Evolutionary conservation across 805 yeast genomes (phyloP).

Genomic region (Saccharomycopsis fermentans): DNA sequence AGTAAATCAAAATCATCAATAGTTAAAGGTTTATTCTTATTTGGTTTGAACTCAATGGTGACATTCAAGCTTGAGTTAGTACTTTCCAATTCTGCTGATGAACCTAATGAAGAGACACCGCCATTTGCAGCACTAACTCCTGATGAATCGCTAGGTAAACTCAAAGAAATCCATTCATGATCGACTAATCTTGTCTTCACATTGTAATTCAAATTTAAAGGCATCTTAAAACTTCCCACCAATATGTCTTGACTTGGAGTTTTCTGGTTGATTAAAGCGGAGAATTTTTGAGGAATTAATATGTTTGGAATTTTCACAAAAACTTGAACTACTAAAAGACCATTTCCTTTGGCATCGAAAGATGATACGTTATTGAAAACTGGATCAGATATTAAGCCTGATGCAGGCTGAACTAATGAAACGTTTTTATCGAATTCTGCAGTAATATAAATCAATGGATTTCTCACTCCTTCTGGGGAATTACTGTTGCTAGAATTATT

Average conservation of each 20-base stretch:
- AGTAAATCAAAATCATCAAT: slow-evolving; percentile 89
- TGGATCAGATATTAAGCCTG: slow-evolving; percentile 70
- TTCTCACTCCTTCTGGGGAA: slow-evolving; percentile 29
- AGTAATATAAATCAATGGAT: slow-evolving; percentile 72
- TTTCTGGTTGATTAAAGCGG: slow-evolving; percentile 22
- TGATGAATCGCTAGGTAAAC: slow-evolving; percentile 7
- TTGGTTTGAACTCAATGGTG: slow-evolving; percentile 61
- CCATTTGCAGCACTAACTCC: not conserved
- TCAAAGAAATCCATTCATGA: slow-evolving; percentile 44
- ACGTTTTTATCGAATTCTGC: slow-evolving; percentile 94
- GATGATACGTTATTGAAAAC: slow-evolving; percentile 83
- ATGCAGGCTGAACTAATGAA: slow-evolving; percentile 75
- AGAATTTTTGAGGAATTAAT: slow-evolving; percentile 35
- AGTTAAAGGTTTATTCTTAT: slow-evolving; percentile 54
- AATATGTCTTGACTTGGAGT: slow-evolving; percentile 51
- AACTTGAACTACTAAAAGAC: slow-evolving; percentile 62
- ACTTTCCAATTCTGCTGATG: not conserved
- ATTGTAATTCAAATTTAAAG: slow-evolving; percentile 41
- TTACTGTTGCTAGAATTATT: slow-evolving; percentile 20
- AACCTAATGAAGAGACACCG: not conserved
- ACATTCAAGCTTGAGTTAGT: slow-evolving; percentile 44
- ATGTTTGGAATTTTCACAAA: slow-evolving; percentile 70
- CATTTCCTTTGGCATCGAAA: slow-evolving; percentile 72
- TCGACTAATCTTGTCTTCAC: slow-evolving; percentile 51
- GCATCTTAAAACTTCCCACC: slow-evolving; percentile 60